Evolutionary conservation across 2,329 filamentous ascomycete species (phyloP).

Genomic region (Ramularia collo-cygni): DNA sequence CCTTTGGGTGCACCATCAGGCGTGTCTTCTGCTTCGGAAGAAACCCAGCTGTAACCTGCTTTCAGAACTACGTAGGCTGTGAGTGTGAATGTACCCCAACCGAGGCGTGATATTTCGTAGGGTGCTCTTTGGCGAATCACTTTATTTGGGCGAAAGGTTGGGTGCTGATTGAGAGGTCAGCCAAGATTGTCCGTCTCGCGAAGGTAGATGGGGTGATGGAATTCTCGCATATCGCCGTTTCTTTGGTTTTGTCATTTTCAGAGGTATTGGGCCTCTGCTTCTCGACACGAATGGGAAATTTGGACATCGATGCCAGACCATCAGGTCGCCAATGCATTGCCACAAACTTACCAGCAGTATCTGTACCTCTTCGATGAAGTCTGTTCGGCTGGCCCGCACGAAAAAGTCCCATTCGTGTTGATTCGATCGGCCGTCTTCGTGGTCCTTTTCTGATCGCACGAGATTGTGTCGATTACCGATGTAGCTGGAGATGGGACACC

Average conservation of each 20-base stretch:
- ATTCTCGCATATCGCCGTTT: too few relatives aligned
- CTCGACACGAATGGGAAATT: too few relatives aligned
- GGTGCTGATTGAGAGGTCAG: constrained; percentile 28
- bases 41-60: constrained; percentile 39
- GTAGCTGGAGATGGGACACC: too few relatives aligned
- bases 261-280: too few relatives aligned
- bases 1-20: constrained; percentile 29
- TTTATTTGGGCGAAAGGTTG: constrained; percentile 35
- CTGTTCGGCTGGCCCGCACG: constrained; percentile 35
- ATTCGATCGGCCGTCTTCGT: constrained; percentile 23
- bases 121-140: constrained; percentile 32
- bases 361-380: constrained; percentile 41
- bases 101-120: constrained; percentile 35
- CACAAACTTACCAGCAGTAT: constrained; percentile 20
- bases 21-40: constrained; percentile 31
- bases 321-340: too few relatives aligned
- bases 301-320: too few relatives aligned
- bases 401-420: constrained; percentile 43
- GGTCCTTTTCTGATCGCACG: constrained; percentile 13
- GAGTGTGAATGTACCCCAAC: constrained; percentile 40
- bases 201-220: too few relatives aligned
- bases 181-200: too few relatives aligned
- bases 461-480: constrained; percentile 39
- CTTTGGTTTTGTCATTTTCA: too few relatives aligned
- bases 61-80: constrained; percentile 36